Conservation (phyloP, 257 asterid genomes). For the Solanum infundibuliforme region DNA sequence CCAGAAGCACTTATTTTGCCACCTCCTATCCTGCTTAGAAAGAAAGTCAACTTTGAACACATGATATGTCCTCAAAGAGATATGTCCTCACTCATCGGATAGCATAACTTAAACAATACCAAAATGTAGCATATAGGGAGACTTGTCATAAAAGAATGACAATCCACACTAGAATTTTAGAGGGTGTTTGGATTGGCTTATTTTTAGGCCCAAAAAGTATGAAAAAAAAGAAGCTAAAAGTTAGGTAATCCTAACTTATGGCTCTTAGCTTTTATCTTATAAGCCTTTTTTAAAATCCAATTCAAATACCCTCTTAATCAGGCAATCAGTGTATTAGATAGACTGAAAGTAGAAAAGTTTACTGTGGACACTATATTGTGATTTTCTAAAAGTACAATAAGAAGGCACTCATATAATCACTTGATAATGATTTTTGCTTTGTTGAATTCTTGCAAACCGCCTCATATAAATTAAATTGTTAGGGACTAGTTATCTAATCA, state of each 20-base stretch:
- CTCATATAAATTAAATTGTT: neutral
- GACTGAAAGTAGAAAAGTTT: neutral
- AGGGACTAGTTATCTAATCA: neutral
- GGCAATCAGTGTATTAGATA: neutral
- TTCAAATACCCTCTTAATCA: neutral
- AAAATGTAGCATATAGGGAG: neutral
- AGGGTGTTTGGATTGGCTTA: neutral
- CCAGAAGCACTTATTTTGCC: constrained; percentile 75
- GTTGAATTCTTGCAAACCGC: neutral
- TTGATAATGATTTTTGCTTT: neutral
- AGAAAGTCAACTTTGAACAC: neutral
- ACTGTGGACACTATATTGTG: neutral
- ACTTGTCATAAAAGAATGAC: neutral
- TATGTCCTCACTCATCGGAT: neutral
- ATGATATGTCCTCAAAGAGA: neutral
- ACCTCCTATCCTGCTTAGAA: constrained; percentile 72
- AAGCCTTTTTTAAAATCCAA: neutral
- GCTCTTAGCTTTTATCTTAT: neutral
- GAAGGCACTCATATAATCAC: neutral
- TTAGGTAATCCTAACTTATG: neutral
- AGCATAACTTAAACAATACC: neutral
- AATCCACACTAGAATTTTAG: neutral
- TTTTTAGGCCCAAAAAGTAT: neutral
- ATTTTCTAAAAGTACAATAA: neutral
- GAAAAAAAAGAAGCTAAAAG: neutral